Conservation (phyloP, 352 stramenopile genomes). For the Thalassiosira oceanica region DNA sequence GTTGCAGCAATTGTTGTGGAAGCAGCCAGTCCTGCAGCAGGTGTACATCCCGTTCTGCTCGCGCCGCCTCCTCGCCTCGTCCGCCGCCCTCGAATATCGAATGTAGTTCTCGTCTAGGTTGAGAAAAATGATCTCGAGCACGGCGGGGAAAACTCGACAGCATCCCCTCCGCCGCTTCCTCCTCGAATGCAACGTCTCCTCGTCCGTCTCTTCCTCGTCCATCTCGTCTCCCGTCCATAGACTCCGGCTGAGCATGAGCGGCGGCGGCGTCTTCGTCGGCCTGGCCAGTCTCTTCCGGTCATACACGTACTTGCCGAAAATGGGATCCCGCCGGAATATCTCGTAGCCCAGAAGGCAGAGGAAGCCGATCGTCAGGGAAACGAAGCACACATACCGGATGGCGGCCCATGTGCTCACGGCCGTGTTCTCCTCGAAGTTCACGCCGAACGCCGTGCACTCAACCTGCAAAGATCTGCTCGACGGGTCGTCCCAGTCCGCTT, state of each 20-base stretch:
- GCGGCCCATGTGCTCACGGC: slow-evolving; percentile 26
- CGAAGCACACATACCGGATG: slow-evolving; percentile 9
- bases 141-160: slow-evolving; percentile 13
- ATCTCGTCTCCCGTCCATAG: slow-evolving; percentile 23
- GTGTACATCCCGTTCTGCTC: slow-evolving; percentile 11
- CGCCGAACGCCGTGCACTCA: no score
- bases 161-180: slow-evolving; percentile 7
- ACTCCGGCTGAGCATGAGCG: slow-evolving; percentile 50
- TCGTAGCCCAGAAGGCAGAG: slow-evolving; percentile 25
- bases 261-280: slow-evolving; percentile 35
- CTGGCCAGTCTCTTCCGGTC: slow-evolving; percentile 40
- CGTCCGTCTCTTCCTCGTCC: not conserved
- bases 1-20: slow-evolving; percentile 39
- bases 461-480: slow-evolving; percentile 1
- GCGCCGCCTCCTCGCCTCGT: slow-evolving; percentile 25
- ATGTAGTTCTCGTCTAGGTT: slow-evolving; percentile 38
- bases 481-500: no score
- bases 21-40: slow-evolving; percentile 27
- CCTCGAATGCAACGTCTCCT: not conserved
- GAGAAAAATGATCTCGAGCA: slow-evolving; percentile 41
- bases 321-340: slow-evolving; percentile 31
- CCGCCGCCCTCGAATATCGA: slow-evolving; percentile 21
- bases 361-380: slow-evolving; percentile 9
- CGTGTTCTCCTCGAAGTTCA: not conserved
- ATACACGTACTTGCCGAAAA: slow-evolving; percentile 50